These are phyloP conservation scores for Selaginella tamariscina DNA, from an alignment of 75 land plant genomes.

Conservation along the genomic window DNA sequence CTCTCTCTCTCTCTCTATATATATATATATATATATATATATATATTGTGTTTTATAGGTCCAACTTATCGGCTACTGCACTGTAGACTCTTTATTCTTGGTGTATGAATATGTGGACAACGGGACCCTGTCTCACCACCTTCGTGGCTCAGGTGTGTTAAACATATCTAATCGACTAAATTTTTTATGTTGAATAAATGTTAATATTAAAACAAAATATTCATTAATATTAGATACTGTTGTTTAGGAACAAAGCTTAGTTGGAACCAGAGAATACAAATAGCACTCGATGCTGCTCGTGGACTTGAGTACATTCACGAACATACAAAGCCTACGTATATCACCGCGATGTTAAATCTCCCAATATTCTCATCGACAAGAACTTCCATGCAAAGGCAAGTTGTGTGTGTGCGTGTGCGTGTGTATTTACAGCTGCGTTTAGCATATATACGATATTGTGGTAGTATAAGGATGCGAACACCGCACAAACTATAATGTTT, in stretches of 20 bases:
- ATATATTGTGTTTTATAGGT: conserved; percentile 38
- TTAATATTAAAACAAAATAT: too few species aligned
- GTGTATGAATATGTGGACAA: conserved; percentile 89
- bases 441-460: too few species aligned
- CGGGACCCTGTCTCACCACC: conserved; percentile 78
- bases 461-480: too few species aligned
- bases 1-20: too few species aligned
- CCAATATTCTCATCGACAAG: conserved; percentile 72
- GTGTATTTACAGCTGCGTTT: too few species aligned
- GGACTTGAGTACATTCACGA: conserved; percentile 88
- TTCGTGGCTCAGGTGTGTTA: conserved; percentile 32
- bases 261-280: conserved; percentile 78
- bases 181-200: too few species aligned
- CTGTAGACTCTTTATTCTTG: conserved; percentile 62
- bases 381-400: conserved; percentile 58
- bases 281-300: conserved; percentile 80
- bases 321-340: conserved; percentile 66
- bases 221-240: too few species aligned
- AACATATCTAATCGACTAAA: too few species aligned
- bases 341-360: conserved; percentile 84
- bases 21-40: background rate
- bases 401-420: too few species aligned
- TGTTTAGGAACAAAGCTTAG: conserved; percentile 58
- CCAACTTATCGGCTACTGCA: conserved; percentile 88
- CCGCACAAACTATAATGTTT: too few species aligned